Conservation (phyloP, 2,329 filamentous ascomycete genomes). For the Aureobasidium sp. region DNA sequence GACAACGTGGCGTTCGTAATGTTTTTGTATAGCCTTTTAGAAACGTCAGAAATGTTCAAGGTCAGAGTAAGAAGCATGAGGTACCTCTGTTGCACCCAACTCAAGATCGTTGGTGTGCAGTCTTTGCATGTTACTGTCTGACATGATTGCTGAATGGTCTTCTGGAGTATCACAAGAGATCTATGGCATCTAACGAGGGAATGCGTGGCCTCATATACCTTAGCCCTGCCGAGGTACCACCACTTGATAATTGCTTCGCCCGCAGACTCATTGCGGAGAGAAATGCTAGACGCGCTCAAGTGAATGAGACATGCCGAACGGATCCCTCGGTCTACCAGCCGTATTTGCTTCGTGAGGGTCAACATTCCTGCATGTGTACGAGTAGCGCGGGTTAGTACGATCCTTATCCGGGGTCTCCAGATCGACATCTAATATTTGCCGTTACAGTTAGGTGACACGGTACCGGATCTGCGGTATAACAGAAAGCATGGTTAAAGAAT, state of each 20-base stretch:
- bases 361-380: neutral
- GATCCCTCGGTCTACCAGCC: neutral
- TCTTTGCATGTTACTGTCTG: slow-evolving; percentile 15
- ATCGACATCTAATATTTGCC: neutral
- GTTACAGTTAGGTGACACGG: neutral
- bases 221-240: neutral
- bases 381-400: neutral
- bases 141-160: neutral
- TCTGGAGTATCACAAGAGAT: neutral
- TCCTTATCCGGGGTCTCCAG: neutral
- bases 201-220: neutral
- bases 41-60: neutral
- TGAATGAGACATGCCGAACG: neutral
- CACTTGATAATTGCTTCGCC: neutral
- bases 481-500: neutral
- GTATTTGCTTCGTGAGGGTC: neutral
- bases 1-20: slow-evolving; percentile 43
- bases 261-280: neutral
- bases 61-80: neutral
- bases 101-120: slow-evolving; percentile 37
- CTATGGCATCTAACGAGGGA: neutral
- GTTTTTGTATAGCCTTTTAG: slow-evolving; percentile 36
- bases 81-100: slow-evolving; percentile 19
- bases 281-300: neutral
- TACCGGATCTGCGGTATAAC: neutral